Conservation (phyloP, 495 filamentous ascomycete genomes). For the Amphirosellinia nigrospora region DNA sequence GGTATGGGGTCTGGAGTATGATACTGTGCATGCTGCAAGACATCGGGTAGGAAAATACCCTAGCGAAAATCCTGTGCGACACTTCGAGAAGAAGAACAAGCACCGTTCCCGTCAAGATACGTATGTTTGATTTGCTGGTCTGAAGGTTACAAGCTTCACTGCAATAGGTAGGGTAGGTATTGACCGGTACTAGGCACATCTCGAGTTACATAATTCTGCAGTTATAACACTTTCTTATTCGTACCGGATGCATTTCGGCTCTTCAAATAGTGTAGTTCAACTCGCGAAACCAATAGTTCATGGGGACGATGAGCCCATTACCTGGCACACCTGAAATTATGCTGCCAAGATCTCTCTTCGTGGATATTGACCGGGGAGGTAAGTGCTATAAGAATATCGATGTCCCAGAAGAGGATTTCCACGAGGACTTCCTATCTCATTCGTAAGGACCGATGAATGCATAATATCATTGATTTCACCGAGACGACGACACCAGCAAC, state of each 20-base stretch:
- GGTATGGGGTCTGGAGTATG: slow-evolving; percentile 1
- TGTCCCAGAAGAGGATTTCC: not conserved
- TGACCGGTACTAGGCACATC: not conserved
- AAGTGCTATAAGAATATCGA: not conserved
- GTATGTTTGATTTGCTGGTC: not conserved
- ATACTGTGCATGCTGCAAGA: slow-evolving; percentile 23
- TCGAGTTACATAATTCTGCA: not conserved
- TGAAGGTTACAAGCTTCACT: not conserved
- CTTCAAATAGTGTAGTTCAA: not conserved
- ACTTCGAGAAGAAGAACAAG: slow-evolving; percentile 9
- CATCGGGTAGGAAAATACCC: slow-evolving; percentile 16
- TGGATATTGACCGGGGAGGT: not conserved
- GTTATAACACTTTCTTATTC: not conserved
- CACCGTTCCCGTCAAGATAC: not conserved
- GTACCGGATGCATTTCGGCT: not conserved
- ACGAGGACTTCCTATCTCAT: not conserved
- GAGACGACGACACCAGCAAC: not conserved
- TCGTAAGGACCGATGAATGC: not conserved
- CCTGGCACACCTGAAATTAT: not conserved
- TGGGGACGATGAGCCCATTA: not conserved
- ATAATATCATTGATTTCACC: not conserved
- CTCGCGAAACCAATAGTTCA: not conserved
- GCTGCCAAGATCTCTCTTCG: slow-evolving; percentile 5
- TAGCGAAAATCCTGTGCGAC: slow-evolving; percentile 7
- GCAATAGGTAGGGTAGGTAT: not conserved